phyloP scores from a whole-genome alignment of 1,139 yeast species.

The Debaryomycetaceae sp. region DNA sequence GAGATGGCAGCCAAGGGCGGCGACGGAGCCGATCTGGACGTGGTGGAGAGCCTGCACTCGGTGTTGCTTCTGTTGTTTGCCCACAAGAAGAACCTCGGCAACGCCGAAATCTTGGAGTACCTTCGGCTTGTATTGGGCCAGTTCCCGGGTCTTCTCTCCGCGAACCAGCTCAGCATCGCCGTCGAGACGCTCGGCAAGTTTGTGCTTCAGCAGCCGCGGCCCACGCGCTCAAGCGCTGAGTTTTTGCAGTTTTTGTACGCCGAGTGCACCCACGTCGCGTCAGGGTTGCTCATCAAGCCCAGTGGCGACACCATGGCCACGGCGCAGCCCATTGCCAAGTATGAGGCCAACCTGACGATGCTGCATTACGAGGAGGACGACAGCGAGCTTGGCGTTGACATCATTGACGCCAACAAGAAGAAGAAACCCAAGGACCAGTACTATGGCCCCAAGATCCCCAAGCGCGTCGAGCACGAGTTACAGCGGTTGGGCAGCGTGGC shows the following conservation, averaged over 20 bases:
- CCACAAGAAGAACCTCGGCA: slow-evolving; percentile 14
- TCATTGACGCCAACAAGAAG: slow-evolving; percentile 27
- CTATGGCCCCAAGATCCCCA: slow-evolving; percentile 13
- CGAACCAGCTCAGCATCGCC: slow-evolving; percentile 56
- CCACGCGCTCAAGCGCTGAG: slow-evolving; percentile 23
- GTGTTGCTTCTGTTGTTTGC: slow-evolving; percentile 50
- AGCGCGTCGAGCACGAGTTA: no score
- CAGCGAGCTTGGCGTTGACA: slow-evolving; percentile 16
- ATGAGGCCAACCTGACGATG: slow-evolving; percentile 34
- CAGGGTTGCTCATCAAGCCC: slow-evolving; percentile 23
- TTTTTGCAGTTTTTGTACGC: slow-evolving; percentile 39
- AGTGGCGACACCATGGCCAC: slow-evolving; percentile 21
- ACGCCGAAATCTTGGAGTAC: slow-evolving; percentile 21
- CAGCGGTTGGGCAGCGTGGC: no score
- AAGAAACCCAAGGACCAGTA: slow-evolving; percentile 28
- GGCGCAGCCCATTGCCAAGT: slow-evolving; percentile 37
- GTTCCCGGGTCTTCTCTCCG: slow-evolving; percentile 54
- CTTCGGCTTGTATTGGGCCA: slow-evolving; percentile 36
- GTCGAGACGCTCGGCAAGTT: slow-evolving; percentile 53
- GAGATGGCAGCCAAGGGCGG: slow-evolving; percentile 21
- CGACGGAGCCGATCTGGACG: slow-evolving; percentile 20
- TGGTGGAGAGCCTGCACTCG: slow-evolving; percentile 66
- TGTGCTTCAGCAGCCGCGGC: no score
- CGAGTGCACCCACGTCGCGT: slow-evolving; percentile 28
- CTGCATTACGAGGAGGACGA: slow-evolving; percentile 23